Base-by-base conservation (phyloP, 2,329 filamentous ascomycete genomes). In the Metarhizium brunneum region DNA sequence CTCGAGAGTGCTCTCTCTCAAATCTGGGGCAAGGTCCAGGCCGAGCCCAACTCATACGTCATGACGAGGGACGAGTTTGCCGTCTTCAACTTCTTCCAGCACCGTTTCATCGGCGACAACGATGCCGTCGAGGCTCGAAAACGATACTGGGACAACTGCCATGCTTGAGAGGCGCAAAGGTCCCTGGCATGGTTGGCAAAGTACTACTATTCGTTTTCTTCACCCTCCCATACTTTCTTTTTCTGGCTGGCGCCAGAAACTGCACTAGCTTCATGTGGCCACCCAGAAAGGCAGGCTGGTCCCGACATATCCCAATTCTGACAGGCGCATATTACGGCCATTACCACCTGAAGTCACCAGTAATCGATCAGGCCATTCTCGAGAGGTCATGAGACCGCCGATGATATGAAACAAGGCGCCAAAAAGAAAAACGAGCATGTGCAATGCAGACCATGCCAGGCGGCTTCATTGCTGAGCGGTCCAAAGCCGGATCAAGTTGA, bases 11-110 rank as follows among this genome's bases (percentile, higher is more conserved):
- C 82, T 35, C 73, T 90, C 52, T 66, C 72, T 2, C 75, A 80
- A 59, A 81, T 92, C 60, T 92, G 88, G 88, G 67, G 66, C 47
- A 85, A 82, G 62, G 79, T 95, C 56, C 73, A 84, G 63, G 74
- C 76, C 3, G 74, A 85, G 36, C 87, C 87, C 1, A 72, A 80
- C 52, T 75, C 76, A n/a, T 95, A 92, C 69, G 71, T 94, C 60
- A 84, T 95, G 75, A 83, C 76, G 38, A 76, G 80, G 59, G 84
- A 90, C 69, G 90, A 95, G 71, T 95, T 94, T 65, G 83, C 88
- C 54, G 79, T 95, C 58, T 91, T 95, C 81, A 95, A 94, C 75
- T 92, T 86, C 70, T 92, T 87, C 69, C 85, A 88, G 59, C 71
- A 80, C 59, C 81, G 86, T 10, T 90, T 87, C 65, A 68, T 73